phyloP scores from a whole-genome alignment of 2,329 filamentous ascomycete species.

The Verticillium dahliae region DNA sequence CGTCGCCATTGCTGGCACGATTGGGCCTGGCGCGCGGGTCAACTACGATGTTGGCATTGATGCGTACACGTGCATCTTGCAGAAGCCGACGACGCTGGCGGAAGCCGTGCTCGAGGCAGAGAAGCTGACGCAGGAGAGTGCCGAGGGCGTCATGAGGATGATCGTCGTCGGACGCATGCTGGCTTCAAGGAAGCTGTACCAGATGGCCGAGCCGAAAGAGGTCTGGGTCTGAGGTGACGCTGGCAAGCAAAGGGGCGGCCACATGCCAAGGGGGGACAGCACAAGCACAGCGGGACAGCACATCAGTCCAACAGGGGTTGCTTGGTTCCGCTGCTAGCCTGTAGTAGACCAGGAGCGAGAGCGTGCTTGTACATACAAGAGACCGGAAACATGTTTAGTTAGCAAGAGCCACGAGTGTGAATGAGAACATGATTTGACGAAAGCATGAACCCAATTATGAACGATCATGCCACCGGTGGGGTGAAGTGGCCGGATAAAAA shows the following conservation, averaged over 20 bases:
- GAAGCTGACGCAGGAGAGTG: constrained; percentile 22
- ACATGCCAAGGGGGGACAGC: no score
- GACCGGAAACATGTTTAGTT: background rate
- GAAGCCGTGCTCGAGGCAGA: constrained; percentile 23
- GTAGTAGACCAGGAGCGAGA: background rate
- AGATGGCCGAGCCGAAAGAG: constrained; percentile 1
- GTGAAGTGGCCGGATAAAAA: background rate
- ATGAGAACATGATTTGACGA: background rate
- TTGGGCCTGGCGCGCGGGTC: constrained; percentile 23
- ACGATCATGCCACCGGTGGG: background rate
- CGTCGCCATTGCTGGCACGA: constrained; percentile 28
- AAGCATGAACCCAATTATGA: background rate
- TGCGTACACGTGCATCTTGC: constrained; percentile 25
- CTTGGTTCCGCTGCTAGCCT: background rate
- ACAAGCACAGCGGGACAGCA: no score
- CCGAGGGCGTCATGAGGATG: constrained; percentile 25
- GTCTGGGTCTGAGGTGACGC: background rate
- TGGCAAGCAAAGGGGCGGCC: no score
- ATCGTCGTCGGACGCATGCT: constrained; percentile 22
- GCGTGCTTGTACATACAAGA: background rate
- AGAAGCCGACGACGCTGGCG: constrained; percentile 21
- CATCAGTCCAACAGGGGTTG: no score
- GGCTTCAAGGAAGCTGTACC: constrained; percentile 5
- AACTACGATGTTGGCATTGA: constrained; percentile 27
- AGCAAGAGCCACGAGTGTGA: background rate